Evolutionary conservation across 495 filamentous ascomycete species (phyloP), one percentile per base, ranked within the genome.

Genomic region (Aspergillus funiculosus): DNA sequence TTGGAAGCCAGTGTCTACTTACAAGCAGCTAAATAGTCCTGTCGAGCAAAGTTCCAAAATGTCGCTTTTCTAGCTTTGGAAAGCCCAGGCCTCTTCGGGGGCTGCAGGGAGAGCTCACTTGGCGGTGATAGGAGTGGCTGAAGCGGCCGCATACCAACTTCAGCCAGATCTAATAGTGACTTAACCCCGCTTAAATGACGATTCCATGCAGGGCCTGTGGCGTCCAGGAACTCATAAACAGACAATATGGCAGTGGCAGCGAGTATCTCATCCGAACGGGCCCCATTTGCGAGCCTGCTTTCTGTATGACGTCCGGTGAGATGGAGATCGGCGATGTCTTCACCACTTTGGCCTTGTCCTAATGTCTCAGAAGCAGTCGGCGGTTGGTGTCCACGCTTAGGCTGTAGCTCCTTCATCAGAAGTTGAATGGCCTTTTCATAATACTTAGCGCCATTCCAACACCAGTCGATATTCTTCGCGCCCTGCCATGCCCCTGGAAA

Each of bases 41-140:
- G 79, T 27, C 79, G 66, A 14, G 79, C 80, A 57, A 81, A 80
- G 50, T 81, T 81, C 79, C 79, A 82, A 54, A 82, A 82, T 1
- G 74, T 79, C 5, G 79, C 79, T 53, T 59, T 71, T 3, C 79
- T 67, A 4, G 77, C 77, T 54, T 74, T 76, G 1, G 75, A 78
- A 1, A 75, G 65, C 13, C 67, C 60, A 3, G 60, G 50, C 30
- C 56, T 65, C 42, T 65, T 69, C 2, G 49, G 40, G 20, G 49
- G 46, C 10, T 59, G 61, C 34, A 63, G 54, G 11, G 59, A 41
- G 38, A 50, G 49, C 3, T 61, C 57, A 9, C 60, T 61, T n/a
- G 66, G 69, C 22, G 70, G n/a, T n/a, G n/a, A n/a, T n/a, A n/a
- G 62, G 1, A 65, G 60, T 5, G 62, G 63, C 43, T 69, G 64